Evolutionary conservation across 2,329 filamentous ascomycete species (phyloP).

Genomic region (Pezicula carpinea): DNA sequence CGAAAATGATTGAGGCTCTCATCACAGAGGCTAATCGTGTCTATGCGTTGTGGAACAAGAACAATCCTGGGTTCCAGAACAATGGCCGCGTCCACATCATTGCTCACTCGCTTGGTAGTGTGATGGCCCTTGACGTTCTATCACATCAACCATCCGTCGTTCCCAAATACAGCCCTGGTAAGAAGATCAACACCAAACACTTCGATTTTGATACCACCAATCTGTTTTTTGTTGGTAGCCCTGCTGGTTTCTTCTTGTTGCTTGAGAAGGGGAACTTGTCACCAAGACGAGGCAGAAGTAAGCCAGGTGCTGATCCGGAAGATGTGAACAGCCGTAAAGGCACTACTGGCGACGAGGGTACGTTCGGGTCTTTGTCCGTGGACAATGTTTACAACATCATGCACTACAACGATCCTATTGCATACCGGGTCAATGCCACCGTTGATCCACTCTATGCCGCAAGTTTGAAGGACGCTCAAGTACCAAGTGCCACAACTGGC

Average conservation of each 20-base stretch:
- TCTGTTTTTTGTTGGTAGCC: slow-evolving; percentile 85
- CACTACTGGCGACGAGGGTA: slow-evolving; percentile 73
- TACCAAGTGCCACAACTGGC: slow-evolving; percentile 67
- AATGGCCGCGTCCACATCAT: slow-evolving; percentile 85
- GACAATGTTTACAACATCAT: slow-evolving; percentile 97
- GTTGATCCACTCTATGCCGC: slow-evolving; percentile 77
- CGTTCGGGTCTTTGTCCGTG: slow-evolving; percentile 85
- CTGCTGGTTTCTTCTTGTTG: slow-evolving; percentile 86
- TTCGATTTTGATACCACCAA: slow-evolving; percentile 93
- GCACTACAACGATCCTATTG: slow-evolving; percentile 66
- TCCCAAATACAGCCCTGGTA: slow-evolving; percentile 40
- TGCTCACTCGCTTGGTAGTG: slow-evolving; percentile 88
- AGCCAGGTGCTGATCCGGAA: slow-evolving; percentile 66
- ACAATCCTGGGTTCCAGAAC: slow-evolving; percentile 81
- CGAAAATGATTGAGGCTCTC: slow-evolving; percentile 88
- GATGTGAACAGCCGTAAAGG: slow-evolving; percentile 46
- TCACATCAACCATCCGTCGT: slow-evolving; percentile 78
- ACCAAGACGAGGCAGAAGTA: slow-evolving; percentile 70
- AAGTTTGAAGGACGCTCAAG: slow-evolving; percentile 69
- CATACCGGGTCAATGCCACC: slow-evolving; percentile 86
- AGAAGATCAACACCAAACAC: slow-evolving; percentile 45
- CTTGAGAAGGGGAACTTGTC: slow-evolving; percentile 69
- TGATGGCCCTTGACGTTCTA: slow-evolving; percentile 89
- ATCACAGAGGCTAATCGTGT: slow-evolving; percentile 89
- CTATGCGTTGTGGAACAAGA: slow-evolving; percentile 91